Evolutionary conservation across 805 yeast species (phyloP).

Genomic region (Starmerella scarabaei): DNA sequence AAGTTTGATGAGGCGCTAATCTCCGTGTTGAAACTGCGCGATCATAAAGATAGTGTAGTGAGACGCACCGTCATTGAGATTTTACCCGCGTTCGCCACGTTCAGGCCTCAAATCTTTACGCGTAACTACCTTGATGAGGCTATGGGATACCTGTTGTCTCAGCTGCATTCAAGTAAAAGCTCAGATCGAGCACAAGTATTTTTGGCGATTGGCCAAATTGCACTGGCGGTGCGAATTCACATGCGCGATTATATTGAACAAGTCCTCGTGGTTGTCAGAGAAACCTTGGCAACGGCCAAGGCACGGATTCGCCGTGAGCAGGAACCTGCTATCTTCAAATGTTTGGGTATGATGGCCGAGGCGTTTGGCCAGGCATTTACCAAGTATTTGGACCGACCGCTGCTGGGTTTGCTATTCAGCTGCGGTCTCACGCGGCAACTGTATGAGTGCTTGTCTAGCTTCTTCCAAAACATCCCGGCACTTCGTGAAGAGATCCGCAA

Average conservation of each 20-base stretch:
- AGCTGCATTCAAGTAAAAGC: conserved; percentile 47
- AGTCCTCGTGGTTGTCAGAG: conserved; percentile 69
- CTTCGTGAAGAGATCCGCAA: conserved; percentile 60
- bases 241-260: conserved; percentile 82
- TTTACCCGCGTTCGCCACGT: conserved; percentile 70
- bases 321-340: conserved; percentile 76
- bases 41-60: conserved; percentile 60
- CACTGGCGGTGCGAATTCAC: conserved; percentile 62
- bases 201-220: conserved; percentile 71
- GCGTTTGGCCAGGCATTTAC: conserved; percentile 92
- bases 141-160: conserved; percentile 61
- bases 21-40: conserved; percentile 56
- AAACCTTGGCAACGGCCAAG: conserved; percentile 49
- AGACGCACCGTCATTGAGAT: conserved; percentile 76
- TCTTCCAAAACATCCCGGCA: conserved; percentile 67
- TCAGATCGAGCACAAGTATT: conserved; percentile 68
- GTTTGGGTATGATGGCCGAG: conserved; percentile 70
- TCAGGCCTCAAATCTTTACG: conserved; percentile 61
- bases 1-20: conserved; percentile 69
- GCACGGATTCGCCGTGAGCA: conserved; percentile 52
- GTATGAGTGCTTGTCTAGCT: conserved; percentile 56
- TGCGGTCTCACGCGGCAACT: conserved; percentile 77
- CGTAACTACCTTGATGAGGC: conserved; percentile 71
- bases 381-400: conserved; percentile 70
- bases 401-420: conserved; percentile 62